phyloP scores from a whole-genome alignment of 2,329 filamentous ascomycete genomes.

The Zymoseptoria brevis region DNA sequence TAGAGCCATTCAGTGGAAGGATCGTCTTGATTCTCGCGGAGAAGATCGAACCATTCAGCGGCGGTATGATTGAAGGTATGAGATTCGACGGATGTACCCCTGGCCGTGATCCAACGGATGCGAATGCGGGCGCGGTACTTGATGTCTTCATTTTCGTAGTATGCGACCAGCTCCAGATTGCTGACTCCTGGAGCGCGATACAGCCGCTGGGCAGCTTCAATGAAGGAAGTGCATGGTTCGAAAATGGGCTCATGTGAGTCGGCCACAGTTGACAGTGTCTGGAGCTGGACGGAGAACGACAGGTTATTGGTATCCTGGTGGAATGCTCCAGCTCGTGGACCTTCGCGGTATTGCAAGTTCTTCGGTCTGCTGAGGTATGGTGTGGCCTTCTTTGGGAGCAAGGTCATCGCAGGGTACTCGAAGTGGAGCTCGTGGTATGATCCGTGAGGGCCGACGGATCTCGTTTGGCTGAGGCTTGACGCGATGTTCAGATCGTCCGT shows the following conservation, averaged over 20 bases:
- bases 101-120: background rate
- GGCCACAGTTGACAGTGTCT: background rate
- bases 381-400: background rate
- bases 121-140: background rate
- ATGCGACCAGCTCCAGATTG: slow-evolving; percentile 1
- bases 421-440: slow-evolving; percentile 1
- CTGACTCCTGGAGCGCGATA: background rate
- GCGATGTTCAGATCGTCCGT: background rate
- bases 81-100: background rate
- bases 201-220: background rate
- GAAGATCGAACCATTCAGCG: background rate
- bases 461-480: background rate
- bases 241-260: background rate
- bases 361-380: background rate
- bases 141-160: background rate
- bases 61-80: background rate
- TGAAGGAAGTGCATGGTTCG: background rate
- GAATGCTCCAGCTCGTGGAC: background rate
- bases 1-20: background rate
- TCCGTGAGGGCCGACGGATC: background rate
- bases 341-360: background rate
- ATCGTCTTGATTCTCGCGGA: background rate
- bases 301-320: background rate
- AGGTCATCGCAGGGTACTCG: slow-evolving; percentile 1
- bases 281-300: background rate